phyloP scores from a whole-genome alignment of 495 filamentous ascomycete species.

The Clohesyomyces aquaticus region DNA sequence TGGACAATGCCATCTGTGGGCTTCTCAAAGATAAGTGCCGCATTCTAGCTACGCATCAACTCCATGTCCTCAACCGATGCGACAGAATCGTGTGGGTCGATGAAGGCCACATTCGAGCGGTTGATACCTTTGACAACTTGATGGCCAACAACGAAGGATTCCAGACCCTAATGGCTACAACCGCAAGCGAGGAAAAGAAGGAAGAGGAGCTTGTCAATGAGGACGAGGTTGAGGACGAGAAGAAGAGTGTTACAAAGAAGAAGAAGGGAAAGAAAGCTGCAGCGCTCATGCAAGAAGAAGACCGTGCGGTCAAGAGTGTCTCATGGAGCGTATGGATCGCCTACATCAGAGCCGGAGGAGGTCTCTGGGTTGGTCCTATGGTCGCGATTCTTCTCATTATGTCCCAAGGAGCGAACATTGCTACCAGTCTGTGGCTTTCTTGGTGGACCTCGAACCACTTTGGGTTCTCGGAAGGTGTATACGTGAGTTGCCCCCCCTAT shows the following conservation, averaged over 20 bases:
- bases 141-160: slow-evolving; percentile 77
- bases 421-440: slow-evolving; percentile 87
- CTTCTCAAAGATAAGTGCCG: slow-evolving; percentile 86
- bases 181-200: slow-evolving; percentile 70
- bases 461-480: slow-evolving; percentile 64
- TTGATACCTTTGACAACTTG: slow-evolving; percentile 86
- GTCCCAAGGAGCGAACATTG: slow-evolving; percentile 81
- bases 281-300: slow-evolving; percentile 88
- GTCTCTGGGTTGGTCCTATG: slow-evolving; percentile 67
- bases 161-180: slow-evolving; percentile 79
- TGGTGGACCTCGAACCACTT: slow-evolving; percentile 86
- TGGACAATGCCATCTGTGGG: slow-evolving; percentile 92
- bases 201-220: slow-evolving; percentile 52
- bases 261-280: slow-evolving; percentile 59
- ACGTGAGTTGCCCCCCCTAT: slow-evolving; percentile 49
- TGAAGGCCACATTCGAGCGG: slow-evolving; percentile 74
- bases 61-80: slow-evolving; percentile 87
- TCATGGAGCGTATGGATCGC: slow-evolving; percentile 80
- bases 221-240: slow-evolving; percentile 51
- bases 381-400: slow-evolving; percentile 68
- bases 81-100: slow-evolving; percentile 93
- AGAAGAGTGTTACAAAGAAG: slow-evolving; percentile 59
- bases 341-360: slow-evolving; percentile 80
- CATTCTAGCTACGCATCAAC: slow-evolving; percentile 91
- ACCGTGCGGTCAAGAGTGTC: slow-evolving; percentile 79